A percentile compares a stretch with the other conserved stretches of the same genome.
Conservation (phyloP, 2,329 filamentous ascomycete genomes). For the Xylaria sp. region DNA sequence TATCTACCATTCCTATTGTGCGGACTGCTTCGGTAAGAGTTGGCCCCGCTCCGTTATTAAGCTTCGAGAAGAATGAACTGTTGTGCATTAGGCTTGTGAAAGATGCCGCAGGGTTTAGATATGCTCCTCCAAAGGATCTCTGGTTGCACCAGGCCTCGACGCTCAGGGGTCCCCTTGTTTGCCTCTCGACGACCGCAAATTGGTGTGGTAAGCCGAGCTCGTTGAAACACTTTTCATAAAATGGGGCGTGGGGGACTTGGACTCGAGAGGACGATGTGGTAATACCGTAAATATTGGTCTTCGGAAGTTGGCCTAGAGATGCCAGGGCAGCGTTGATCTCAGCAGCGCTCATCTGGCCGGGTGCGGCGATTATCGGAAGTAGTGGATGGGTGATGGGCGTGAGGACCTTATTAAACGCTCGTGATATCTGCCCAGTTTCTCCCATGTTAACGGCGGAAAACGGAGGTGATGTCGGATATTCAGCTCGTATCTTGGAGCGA, state of each 20-base stretch:
- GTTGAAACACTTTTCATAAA: conserved; percentile 87
- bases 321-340: conserved; percentile 85
- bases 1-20: conserved; percentile 84
- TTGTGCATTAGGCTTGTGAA: conserved; percentile 69
- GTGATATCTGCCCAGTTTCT: conserved; percentile 83
- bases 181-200: conserved; percentile 78
- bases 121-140: conserved; percentile 82
- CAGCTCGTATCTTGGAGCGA: conserved; percentile 77
- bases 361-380: conserved; percentile 84
- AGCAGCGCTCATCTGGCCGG: conserved; percentile 85
- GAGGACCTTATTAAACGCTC: conserved; percentile 86
- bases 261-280: conserved; percentile 73
- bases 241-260: conserved; percentile 78
- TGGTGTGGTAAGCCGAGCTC: conserved; percentile 87
- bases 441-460: conserved; percentile 91
- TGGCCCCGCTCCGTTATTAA: conserved; percentile 64
- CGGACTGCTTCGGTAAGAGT: conserved; percentile 79
- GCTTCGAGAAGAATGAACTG: conserved; percentile 61
- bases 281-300: conserved; percentile 83
- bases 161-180: conserved; percentile 70
- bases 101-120: conserved; percentile 78
- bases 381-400: conserved; percentile 89
- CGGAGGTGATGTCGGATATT: conserved; percentile 75
- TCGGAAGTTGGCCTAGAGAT: conserved; percentile 82
- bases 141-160: conserved; percentile 79